Conservation (phyloP, 257 asterid species). For the Fraxinus pennsylvanica region DNA sequence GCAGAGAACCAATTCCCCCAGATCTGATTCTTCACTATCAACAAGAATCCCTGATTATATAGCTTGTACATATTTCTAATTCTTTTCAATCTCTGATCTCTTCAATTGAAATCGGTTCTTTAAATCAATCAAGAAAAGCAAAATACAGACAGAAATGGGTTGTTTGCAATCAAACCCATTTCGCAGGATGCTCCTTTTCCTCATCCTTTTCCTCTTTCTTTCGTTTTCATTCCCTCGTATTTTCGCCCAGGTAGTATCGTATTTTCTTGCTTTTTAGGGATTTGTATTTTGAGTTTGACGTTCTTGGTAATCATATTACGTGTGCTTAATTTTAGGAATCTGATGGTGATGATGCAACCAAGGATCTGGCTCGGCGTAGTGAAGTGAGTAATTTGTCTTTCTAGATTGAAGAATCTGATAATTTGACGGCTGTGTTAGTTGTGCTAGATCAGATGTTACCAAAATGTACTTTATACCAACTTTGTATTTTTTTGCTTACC, state of each 20-base stretch:
- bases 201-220: conserved; percentile 24
- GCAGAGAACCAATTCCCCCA: neutral
- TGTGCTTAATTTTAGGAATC: conserved; percentile 38
- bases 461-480: neutral
- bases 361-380: conserved; percentile 73
- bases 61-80: neutral
- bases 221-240: conserved; percentile 21
- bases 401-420: neutral
- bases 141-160: neutral
- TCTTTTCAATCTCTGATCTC: neutral
- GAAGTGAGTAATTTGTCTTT: conserved; percentile 47
- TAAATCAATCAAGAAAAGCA: neutral
- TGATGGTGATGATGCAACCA: conserved; percentile 39
- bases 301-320: neutral
- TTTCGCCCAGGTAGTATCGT: conserved; percentile 34
- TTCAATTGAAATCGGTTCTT: neutral
- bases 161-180: neutral
- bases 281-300: conserved; percentile 19
- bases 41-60: neutral
- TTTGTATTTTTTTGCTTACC: neutral
- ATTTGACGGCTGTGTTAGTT: neutral
- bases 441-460: neutral
- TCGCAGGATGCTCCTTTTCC: conserved; percentile 21
- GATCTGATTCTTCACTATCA: neutral
- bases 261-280: neutral